Conservation (phyloP, 805 yeast genomes). For the Candida boleticola region DNA sequence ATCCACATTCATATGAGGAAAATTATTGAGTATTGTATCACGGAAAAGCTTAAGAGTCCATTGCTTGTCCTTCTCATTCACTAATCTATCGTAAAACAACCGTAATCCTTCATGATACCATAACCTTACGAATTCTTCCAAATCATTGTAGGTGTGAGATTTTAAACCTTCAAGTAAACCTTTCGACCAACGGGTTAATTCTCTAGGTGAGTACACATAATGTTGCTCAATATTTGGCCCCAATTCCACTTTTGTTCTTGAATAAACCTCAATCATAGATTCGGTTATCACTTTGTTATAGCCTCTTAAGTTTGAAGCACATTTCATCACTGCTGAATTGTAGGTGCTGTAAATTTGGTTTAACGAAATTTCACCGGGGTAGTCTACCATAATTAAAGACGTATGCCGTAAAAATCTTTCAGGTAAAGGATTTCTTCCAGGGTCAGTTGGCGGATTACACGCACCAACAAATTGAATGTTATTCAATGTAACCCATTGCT, state of each 20-base stretch:
- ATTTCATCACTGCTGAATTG: constrained; percentile 52
- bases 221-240: constrained; percentile 44
- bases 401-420: constrained; percentile 66
- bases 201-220: constrained; percentile 85
- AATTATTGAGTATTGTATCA: constrained; percentile 32
- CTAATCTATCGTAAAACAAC: constrained; percentile 72
- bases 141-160: constrained; percentile 29
- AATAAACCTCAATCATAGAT: constrained; percentile 68
- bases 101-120: constrained; percentile 84
- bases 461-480: constrained; percentile 89
- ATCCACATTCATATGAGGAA: constrained; percentile 44
- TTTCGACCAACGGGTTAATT: constrained; percentile 80
- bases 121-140: constrained; percentile 52
- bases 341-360: constrained; percentile 65
- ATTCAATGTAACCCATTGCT: constrained; percentile 63
- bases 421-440: constrained; percentile 62
- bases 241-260: constrained; percentile 40
- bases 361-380: constrained; percentile 67
- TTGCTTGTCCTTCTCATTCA: constrained; percentile 40
- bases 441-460: constrained; percentile 84
- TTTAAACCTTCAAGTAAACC: constrained; percentile 61
- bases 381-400: constrained; percentile 68
- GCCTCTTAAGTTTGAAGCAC: constrained; percentile 59
- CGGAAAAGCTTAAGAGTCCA: constrained; percentile 46
- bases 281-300: constrained; percentile 50